These are phyloP conservation scores for Daldinia sp. DNA, from an alignment of 2,329 filamentous ascomycete genomes.

Conservation along the genomic window DNA sequence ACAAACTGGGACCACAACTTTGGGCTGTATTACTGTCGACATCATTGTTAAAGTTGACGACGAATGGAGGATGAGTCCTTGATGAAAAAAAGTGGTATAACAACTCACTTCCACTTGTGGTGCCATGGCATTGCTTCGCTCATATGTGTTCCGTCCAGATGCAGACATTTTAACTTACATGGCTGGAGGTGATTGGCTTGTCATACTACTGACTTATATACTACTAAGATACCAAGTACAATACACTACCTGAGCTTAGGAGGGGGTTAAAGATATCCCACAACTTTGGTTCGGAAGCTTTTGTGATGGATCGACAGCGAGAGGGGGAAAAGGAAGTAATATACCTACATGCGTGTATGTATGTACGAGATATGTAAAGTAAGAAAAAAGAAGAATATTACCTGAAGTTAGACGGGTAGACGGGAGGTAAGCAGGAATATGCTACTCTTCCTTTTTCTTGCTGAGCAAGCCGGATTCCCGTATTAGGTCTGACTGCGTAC, in stretches of 20 bases:
- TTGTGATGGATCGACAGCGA: constrained; percentile 25
- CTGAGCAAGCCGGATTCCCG: constrained; percentile 15
- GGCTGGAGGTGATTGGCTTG: constrained; percentile 37
- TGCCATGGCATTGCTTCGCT: constrained; percentile 34
- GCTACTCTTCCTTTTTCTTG: neutral
- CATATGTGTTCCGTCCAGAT: constrained; percentile 30
- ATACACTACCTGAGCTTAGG: neutral
- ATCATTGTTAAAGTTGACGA: constrained; percentile 22
- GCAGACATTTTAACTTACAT: constrained; percentile 38
- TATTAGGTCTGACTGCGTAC: neutral
- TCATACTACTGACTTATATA: constrained; percentile 13
- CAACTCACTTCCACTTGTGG: constrained; percentile 25
- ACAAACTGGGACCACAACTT: constrained; percentile 28
- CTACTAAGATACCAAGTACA: constrained; percentile 9
- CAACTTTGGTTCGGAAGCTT: constrained; percentile 21
- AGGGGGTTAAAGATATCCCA: constrained; percentile 14
- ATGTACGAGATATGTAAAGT: neutral
- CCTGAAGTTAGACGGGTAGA: neutral
- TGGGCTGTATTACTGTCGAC: constrained; percentile 23
- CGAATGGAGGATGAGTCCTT: constrained; percentile 27
- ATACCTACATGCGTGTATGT: neutral
- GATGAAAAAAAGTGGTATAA: constrained; percentile 23
- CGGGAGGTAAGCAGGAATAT: neutral
- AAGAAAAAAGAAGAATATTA: neutral
- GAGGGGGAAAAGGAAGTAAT: constrained; percentile 3